These are phyloP conservation scores for Stemphylium beticola DNA, from an alignment of 2,329 filamentous ascomycete species.

Conservation along the genomic window DNA sequence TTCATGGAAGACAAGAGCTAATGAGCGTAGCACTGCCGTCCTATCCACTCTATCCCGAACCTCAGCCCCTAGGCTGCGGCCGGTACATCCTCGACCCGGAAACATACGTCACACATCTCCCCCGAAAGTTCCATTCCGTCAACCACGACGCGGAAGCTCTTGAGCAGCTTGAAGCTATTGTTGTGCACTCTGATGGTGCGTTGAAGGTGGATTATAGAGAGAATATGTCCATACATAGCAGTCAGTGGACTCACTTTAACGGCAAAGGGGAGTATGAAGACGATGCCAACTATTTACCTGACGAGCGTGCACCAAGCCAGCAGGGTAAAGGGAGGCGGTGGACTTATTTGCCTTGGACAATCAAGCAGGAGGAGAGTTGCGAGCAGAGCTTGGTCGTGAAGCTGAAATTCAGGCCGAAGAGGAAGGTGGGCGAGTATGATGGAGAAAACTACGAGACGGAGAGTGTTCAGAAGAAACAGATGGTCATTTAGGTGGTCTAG, in stretches of 20 bases:
- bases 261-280: constrained; percentile 9
- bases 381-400: constrained; percentile 12
- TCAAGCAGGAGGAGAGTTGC: constrained; percentile 34
- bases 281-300: constrained; percentile 1
- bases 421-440: background rate
- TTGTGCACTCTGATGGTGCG: constrained; percentile 27
- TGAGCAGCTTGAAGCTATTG: constrained; percentile 14
- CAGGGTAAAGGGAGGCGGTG: constrained; percentile 25
- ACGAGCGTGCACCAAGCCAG: constrained; percentile 2
- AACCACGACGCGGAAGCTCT: background rate
- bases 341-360: constrained; percentile 40
- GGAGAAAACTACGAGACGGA: too few species aligned
- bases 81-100: constrained; percentile 24
- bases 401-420: constrained; percentile 8
- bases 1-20: too few species aligned
- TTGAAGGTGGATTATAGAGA: constrained; percentile 18
- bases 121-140: constrained; percentile 21
- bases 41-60: constrained; percentile 36
- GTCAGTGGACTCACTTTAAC: constrained; percentile 14
- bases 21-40: constrained; percentile 18
- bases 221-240: constrained; percentile 1
- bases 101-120: constrained; percentile 22
- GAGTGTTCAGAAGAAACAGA: too few species aligned
- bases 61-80: constrained; percentile 14
- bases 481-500: too few species aligned